phyloP scores from a whole-genome alignment of 2,329 filamentous ascomycete genomes.

The Aspergillus quadrilineatus region DNA sequence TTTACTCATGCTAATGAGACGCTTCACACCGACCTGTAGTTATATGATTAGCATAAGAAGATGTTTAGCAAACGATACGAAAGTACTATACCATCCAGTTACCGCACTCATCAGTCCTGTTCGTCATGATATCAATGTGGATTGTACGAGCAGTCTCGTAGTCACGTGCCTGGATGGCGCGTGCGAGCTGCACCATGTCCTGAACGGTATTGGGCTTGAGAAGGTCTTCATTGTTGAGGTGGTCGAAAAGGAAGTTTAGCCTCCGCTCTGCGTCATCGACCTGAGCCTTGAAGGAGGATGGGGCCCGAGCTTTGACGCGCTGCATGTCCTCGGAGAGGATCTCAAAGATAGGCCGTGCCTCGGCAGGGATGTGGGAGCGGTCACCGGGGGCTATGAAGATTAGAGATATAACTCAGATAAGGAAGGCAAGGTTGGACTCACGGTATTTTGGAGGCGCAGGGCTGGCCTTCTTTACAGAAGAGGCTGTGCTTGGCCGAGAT shows the following conservation, averaged over 20 bases:
- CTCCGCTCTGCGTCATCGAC: constrained; percentile 94
- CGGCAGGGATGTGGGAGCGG: constrained; percentile 79
- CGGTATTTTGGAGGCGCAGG: constrained; percentile 66
- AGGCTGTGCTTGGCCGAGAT: constrained; percentile 49
- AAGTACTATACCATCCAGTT: constrained; percentile 75
- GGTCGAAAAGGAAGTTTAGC: constrained; percentile 89
- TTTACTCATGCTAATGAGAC: constrained; percentile 76
- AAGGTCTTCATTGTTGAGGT: constrained; percentile 92
- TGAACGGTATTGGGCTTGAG: constrained; percentile 69
- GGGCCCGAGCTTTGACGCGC: constrained; percentile 80
- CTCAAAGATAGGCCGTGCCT: constrained; percentile 75
- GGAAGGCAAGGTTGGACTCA: constrained; percentile 39
- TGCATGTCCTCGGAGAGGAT: constrained; percentile 82
- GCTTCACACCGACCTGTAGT: constrained; percentile 68
- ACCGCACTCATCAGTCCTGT: constrained; percentile 76
- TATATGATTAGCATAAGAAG: neutral
- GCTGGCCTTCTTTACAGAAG: constrained; percentile 49
- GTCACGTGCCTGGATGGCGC: constrained; percentile 66
- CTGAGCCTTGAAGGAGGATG: constrained; percentile 80
- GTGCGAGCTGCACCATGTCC: constrained; percentile 53
- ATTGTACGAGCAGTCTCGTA: constrained; percentile 66
- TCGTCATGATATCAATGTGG: constrained; percentile 72
- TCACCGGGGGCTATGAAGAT: constrained; percentile 63
- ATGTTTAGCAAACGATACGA: too few relatives aligned
- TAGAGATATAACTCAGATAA: constrained; percentile 8